Percentiles rank a stretch among this genome's conserved stretches.
phyloP scores from a whole-genome alignment of 768 basidiomycete species.

The Panellus pusillus region DNA sequence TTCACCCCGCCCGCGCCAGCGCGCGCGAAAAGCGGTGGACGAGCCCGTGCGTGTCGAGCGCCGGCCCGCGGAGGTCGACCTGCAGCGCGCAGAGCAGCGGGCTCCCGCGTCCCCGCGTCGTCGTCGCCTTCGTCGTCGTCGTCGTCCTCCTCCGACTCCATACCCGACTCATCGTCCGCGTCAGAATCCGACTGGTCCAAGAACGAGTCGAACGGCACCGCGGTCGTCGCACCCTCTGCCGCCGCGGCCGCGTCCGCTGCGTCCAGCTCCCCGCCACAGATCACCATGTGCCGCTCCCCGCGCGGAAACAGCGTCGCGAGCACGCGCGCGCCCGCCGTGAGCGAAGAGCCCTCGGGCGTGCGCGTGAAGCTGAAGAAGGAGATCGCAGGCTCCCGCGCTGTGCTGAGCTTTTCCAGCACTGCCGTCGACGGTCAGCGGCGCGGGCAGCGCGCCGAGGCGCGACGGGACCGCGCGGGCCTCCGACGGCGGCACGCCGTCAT shows the following conservation, averaged over 20 bases:
- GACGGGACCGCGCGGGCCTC: constrained; percentile 12
- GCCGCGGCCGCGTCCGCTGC: constrained; percentile 43
- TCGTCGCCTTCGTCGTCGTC: constrained; percentile 31
- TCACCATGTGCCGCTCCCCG: constrained; percentile 72
- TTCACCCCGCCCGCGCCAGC: constrained; percentile 74
- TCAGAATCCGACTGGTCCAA: constrained; percentile 19
- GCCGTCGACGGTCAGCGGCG: constrained; percentile 3
- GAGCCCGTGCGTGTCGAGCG: constrained; percentile 68
- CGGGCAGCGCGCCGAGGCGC: too few relatives aligned
- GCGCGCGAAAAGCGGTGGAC: constrained; percentile 76
- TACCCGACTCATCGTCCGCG: constrained; percentile 7
- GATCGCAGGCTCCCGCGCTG: constrained; percentile 36
- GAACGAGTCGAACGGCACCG: too few relatives aligned
- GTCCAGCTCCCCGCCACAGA: constrained; percentile 70
- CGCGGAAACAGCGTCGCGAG: constrained; percentile 71
- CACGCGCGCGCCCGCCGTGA: constrained; percentile 68
- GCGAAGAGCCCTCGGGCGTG: constrained; percentile 72
- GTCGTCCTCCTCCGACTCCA: constrained; percentile 34
- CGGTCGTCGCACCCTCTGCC: constrained; percentile 5
- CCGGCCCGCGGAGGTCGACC: constrained; percentile 68
- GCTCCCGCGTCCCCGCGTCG: constrained; percentile 4
- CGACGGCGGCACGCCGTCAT: neutral
- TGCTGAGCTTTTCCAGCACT: constrained; percentile 11
- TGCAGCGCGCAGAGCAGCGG: constrained; percentile 42
- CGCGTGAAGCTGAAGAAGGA: constrained; percentile 82